Base-by-base conservation (phyloP, 106 monocot genomes). In the Iris macrosiphon region DNA sequence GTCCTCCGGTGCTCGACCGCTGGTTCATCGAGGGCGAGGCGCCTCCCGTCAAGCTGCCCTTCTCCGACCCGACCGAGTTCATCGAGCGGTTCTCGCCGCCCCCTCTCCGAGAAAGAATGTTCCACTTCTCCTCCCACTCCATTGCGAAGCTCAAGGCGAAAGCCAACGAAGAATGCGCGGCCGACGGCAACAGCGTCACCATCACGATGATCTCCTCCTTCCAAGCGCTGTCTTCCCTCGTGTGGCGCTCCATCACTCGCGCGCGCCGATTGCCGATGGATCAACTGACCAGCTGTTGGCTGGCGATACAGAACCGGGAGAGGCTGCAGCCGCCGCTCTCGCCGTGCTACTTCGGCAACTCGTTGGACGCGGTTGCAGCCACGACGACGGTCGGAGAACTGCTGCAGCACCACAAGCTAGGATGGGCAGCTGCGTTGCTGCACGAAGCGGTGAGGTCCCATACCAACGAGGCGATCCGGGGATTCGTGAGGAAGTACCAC, bases 281-380 rank as follows among this genome's bases (percentile, higher is more conserved):
- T 5, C 61, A 81, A 42, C 14, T 6, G 18, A 81, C 74, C 0
- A 35, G 19, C 29, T 90, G 64, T 55, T 34, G 55, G 5, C 1
- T 77, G 15, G 71, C 85, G 24, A 51, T 65, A 28, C 39, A 88
- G 22, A 60, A 72, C 69, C 65, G 93, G 5, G 10, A 29, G 15
- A 55, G 93, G 35, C 67, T 94, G 4, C 68, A 52, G 8, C 93
- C 88, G 9, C 55, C 59, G 6, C 64, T 80, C 1, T 56, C 87
- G 1, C 29, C 63, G 4, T 50, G 63, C 41, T 88, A 93, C 68
- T 88, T 93, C 42, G 93, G 93, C 57, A 81, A 81, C 62, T 69
- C 71, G 19, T 67, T 75, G 55, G 46, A 69, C 57, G 32, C 62
- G 21, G 12, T 70, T 5, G 0, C 16, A 7, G 26, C 68, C 23